These are phyloP conservation scores for Aristolochia contorta DNA, from an alignment of 164 flowering plant species.

Conservation along the genomic window DNA sequence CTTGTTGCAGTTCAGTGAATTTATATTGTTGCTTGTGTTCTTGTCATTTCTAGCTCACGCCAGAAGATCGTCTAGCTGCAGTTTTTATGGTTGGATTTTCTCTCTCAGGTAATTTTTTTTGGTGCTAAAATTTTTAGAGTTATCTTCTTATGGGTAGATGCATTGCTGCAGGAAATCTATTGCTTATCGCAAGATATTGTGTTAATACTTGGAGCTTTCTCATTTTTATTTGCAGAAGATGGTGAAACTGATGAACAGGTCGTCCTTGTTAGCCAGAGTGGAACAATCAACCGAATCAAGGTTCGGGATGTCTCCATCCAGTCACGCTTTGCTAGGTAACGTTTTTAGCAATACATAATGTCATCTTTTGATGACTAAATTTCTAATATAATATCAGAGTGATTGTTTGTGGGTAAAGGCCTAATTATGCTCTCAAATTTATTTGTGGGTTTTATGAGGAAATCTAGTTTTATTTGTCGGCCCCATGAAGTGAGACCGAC, in stretches of 20 bases:
- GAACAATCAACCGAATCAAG: constrained; percentile 90
- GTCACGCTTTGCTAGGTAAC: constrained; percentile 82
- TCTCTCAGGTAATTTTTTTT: constrained; percentile 38
- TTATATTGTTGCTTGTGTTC: not conserved
- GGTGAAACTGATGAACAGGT: constrained; percentile 96
- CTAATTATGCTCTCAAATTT: too few relatives aligned
- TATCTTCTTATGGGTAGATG: too few relatives aligned
- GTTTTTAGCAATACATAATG: not conserved
- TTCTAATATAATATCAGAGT: too few relatives aligned
- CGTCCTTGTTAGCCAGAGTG: constrained; percentile 93
- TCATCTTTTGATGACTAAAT: too few relatives aligned
- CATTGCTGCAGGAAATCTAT: too few relatives aligned
- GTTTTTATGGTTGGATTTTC: constrained; percentile 85
- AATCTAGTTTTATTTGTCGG: too few relatives aligned
- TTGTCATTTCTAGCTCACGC: constrained; percentile 36
- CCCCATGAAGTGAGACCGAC: too few relatives aligned
- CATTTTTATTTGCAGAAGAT: constrained; percentile 39
- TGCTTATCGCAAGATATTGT: too few relatives aligned
- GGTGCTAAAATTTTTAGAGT: too few relatives aligned
- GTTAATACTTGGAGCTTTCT: not conserved
- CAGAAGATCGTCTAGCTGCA: constrained; percentile 69
- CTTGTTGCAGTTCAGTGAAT: not conserved
- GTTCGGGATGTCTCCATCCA: constrained; percentile 87
- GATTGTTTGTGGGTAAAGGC: too few relatives aligned
- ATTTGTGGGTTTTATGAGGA: too few relatives aligned